Evolutionary conservation across 345 rosid species (phyloP), one percentile per base, ranked within the genome.

Genomic region (Nasturtium officinale): DNA sequence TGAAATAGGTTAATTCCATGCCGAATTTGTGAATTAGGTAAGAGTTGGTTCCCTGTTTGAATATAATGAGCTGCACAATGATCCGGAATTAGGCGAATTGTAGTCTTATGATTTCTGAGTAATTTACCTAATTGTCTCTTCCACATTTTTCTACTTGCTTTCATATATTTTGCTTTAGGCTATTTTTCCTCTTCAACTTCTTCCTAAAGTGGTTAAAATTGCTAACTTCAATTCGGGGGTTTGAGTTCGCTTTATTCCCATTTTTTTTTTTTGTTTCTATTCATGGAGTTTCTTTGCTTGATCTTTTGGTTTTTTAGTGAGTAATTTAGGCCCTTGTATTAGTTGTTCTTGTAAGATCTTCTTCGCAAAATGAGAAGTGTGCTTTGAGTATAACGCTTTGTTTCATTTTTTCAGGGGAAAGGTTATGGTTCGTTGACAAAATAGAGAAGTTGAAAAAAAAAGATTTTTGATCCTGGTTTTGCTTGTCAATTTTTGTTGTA

Each of bases 11-110:
- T 67, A 16, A 33, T 64, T 75, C 17, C 52, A 26, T 76, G 75
- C 59, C 58, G 46, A 76, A 69, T 70, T 69, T 70, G 53, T 70
- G 80, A 71, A 77, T 77, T 69, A 62, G 80, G 80, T 69, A 70
- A 30, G 76, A 77, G 76, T 77, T 70, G 72, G 80, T 69, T 77
- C 60, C 20, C 9, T 62, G 74, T 69, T 69, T 69, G 65, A 48
- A 37, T 76, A 69, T 26, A 69, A 69, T 69, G 64, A 63, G 59
- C 65, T 70, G 65, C 33, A 54, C 70, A 69, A 69, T 26, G 71
- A 52, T 63, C 75, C 10, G 15, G 46, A 69, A 28, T 76, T 76
- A 69, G 79, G 79, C 71, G 71, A 69, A 69, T 61, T 76, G 52
- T 76, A 68, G 65, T 69, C 52, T 45, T 53, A 23, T 67, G 62